Conservation (phyloP, 805 yeast genomes). For the Jamesozyma gamospora region DNA sequence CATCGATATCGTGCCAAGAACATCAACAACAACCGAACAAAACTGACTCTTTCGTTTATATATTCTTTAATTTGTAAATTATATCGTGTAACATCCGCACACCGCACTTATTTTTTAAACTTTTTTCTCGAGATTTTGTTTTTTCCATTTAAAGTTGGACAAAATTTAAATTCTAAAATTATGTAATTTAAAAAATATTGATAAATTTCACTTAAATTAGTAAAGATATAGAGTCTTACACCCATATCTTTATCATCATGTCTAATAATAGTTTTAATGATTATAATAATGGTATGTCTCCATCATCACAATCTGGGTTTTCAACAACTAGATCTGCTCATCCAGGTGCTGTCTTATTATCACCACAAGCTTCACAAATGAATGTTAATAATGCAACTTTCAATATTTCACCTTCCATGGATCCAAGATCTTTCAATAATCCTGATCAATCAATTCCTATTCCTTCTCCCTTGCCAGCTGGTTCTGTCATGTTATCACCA, state of each 20-base stretch:
- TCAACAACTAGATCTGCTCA: constrained; percentile 26
- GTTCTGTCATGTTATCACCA: constrained; percentile 20
- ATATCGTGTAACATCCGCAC: not conserved
- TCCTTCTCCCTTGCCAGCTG: constrained; percentile 14
- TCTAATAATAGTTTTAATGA: not conserved
- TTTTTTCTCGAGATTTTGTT: no score
- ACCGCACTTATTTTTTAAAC: not conserved
- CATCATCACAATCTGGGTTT: constrained; percentile 5
- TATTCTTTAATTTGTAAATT: not conserved
- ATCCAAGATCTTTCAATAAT: not conserved
- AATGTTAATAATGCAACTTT: not conserved
- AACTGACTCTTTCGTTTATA: not conserved
- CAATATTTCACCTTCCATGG: constrained; percentile 6
- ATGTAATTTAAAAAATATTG: no score
- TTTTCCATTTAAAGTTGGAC: no score
- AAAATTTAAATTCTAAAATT: no score
- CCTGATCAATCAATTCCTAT: not conserved
- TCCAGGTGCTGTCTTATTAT: constrained; percentile 34
- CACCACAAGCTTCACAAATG: constrained; percentile 22
- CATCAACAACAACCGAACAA: constrained; percentile 45
- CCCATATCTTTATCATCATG: no score
- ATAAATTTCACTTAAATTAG: no score
- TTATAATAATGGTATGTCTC: not conserved
- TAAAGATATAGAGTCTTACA: no score
- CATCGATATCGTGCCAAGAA: constrained; percentile 92